These are phyloP conservation scores for Xylaria acuta DNA, from an alignment of 495 filamentous ascomycete genomes.

Conservation along the genomic window DNA sequence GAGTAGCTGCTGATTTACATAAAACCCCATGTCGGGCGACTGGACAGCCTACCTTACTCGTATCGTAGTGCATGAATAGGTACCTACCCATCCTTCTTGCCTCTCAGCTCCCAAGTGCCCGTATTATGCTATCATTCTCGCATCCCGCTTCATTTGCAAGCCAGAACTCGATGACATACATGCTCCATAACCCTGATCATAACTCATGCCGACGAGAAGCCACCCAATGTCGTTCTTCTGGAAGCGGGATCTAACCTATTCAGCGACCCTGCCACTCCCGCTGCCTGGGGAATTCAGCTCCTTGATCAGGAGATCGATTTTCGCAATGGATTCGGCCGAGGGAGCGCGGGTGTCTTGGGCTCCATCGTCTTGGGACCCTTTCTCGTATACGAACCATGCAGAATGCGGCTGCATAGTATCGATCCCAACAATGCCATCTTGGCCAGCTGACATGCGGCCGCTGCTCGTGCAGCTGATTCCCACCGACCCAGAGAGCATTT, in stretches of 20 bases:
- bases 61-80: not conserved
- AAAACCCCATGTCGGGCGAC: not conserved
- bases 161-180: not conserved
- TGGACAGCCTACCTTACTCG: not conserved
- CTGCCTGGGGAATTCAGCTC: not conserved
- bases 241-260: not conserved
- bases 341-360: not conserved
- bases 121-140: not conserved
- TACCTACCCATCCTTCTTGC: not conserved
- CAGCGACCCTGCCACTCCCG: not conserved
- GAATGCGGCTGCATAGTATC: constrained; percentile 3
- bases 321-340: not conserved
- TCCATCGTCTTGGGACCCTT: not conserved
- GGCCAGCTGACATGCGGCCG: not conserved
- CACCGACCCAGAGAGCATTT: not conserved
- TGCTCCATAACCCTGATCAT: not conserved
- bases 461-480: constrained; percentile 3
- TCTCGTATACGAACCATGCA: not conserved
- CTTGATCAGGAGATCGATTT: not conserved
- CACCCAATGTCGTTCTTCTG: not conserved
- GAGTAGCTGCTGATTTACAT: not conserved
- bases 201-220: not conserved
- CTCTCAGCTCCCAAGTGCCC: not conserved
- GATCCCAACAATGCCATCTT: not conserved
- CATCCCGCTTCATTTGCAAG: not conserved